phyloP scores from a whole-genome alignment of 2,329 filamentous ascomycete species.

The Stylonectria norvegica region DNA sequence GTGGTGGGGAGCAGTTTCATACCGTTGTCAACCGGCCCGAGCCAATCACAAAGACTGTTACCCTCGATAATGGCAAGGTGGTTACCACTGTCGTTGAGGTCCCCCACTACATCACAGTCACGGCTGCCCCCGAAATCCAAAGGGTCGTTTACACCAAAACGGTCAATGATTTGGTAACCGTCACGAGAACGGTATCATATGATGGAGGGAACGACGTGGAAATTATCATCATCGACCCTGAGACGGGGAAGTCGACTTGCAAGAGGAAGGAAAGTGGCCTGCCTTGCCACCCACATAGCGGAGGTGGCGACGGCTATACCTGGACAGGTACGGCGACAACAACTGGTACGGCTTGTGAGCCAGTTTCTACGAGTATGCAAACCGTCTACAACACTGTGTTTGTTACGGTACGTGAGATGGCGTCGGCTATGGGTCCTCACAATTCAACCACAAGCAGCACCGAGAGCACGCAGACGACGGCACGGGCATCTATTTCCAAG shows the following conservation, averaged over 20 bases:
- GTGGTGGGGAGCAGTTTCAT: slow-evolving; percentile 16
- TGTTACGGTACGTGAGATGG: too few relatives aligned
- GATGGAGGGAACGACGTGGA: slow-evolving; percentile 28
- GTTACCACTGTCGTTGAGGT: slow-evolving; percentile 17
- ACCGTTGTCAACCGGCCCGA: slow-evolving; percentile 21
- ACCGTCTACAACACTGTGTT: slow-evolving; percentile 38
- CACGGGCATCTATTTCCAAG: too few relatives aligned
- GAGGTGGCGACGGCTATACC: slow-evolving; percentile 7
- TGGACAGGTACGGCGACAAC: slow-evolving; percentile 4
- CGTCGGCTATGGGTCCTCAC: too few relatives aligned
- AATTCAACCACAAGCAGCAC: too few relatives aligned
- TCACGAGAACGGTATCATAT: slow-evolving; percentile 22
- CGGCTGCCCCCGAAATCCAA: slow-evolving; percentile 17
- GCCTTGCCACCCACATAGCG: slow-evolving; percentile 21
- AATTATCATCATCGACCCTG: slow-evolving; percentile 30
- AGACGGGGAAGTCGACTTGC: slow-evolving; percentile 30
- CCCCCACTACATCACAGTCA: slow-evolving; percentile 20
- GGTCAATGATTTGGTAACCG: slow-evolving; percentile 18
- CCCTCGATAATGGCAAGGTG: slow-evolving; percentile 15
- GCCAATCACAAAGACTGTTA: slow-evolving; percentile 16
- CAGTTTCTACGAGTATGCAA: slow-evolving; percentile 29
- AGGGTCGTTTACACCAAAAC: slow-evolving; percentile 7
- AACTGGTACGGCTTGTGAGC: slow-evolving; percentile 20
- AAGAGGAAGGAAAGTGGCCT: slow-evolving; percentile 25
- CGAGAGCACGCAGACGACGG: too few relatives aligned